These are phyloP conservation scores for Ceratocystis colombiana DNA, from an alignment of 2,329 filamentous ascomycete species.

Conservation along the genomic window DNA sequence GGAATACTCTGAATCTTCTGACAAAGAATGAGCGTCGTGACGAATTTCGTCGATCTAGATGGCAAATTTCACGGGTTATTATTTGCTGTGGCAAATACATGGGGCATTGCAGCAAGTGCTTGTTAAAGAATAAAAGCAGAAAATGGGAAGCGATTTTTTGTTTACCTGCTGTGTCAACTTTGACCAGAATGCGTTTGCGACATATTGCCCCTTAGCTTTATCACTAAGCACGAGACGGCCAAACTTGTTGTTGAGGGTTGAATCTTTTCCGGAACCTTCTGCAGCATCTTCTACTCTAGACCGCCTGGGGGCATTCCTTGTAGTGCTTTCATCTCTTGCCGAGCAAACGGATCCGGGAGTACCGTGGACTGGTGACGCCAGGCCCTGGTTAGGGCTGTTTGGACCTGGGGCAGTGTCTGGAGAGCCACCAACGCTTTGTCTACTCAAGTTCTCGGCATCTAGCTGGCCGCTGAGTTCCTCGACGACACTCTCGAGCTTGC, in stretches of 20 bases:
- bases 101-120: neutral
- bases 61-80: neutral
- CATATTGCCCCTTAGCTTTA: conserved; percentile 39
- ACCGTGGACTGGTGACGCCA: conserved; percentile 18
- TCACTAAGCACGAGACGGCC: conserved; percentile 25
- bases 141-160: neutral
- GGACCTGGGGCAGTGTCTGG: conserved; percentile 18
- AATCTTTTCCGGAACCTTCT: conserved; percentile 16
- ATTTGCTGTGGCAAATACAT: neutral
- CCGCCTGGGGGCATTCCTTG: neutral
- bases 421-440: conserved; percentile 18
- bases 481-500: conserved; percentile 66
- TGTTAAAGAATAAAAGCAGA: neutral
- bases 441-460: conserved; percentile 40
- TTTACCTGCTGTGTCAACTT: conserved; percentile 63
- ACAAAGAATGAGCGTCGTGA: conserved; percentile 33
- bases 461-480: conserved; percentile 57
- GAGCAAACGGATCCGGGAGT: conserved; percentile 19
- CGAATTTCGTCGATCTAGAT: conserved; percentile 37
- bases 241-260: conserved; percentile 24
- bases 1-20: conserved; percentile 48
- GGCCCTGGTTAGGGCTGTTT: conserved; percentile 12
- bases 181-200: conserved; percentile 68
- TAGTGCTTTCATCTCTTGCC: neutral
- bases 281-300: conserved; percentile 7